Evolutionary conservation across 306 rosid genomes (phyloP).

Genomic region (Castanea mollissima): DNA sequence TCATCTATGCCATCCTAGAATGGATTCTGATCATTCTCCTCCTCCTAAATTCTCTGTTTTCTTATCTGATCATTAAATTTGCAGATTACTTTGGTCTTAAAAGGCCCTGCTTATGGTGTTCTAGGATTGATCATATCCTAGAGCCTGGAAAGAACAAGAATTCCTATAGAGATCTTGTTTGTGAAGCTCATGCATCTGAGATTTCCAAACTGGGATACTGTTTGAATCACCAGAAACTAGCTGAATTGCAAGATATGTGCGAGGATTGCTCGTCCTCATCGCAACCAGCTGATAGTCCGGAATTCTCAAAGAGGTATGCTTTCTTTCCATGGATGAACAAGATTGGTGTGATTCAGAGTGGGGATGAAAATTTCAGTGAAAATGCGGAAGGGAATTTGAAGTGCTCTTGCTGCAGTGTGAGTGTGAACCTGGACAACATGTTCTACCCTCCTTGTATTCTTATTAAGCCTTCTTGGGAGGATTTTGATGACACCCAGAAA

Average conservation of each 20-base stretch:
- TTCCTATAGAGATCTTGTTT: conserved; percentile 71
- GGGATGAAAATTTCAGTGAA: conserved; percentile 28
- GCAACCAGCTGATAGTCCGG: conserved; percentile 29
- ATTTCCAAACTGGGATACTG: conserved; percentile 74
- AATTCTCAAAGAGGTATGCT: conserved; percentile 50
- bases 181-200: conserved; percentile 81
- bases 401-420: conserved; percentile 83
- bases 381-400: conserved; percentile 41
- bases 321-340: conserved; percentile 72
- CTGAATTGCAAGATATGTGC: conserved; percentile 68
- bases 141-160: conserved; percentile 42
- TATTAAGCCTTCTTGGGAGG: conserved; percentile 62
- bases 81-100: conserved; percentile 86
- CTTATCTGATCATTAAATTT: conserved; percentile 71
- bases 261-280: conserved; percentile 75
- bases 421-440: conserved; percentile 40
- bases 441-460: conserved; percentile 65
- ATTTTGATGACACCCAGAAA: conserved; percentile 58
- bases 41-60: conserved; percentile 77
- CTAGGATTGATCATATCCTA: conserved; percentile 76
- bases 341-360: conserved; percentile 41
- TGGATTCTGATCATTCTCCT: conserved; percentile 82
- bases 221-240: conserved; percentile 60
- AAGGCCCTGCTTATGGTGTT: conserved; percentile 85
- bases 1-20: conserved; percentile 79